phyloP scores from a whole-genome alignment of 257 asterid species.

The Solanum rostratum region DNA sequence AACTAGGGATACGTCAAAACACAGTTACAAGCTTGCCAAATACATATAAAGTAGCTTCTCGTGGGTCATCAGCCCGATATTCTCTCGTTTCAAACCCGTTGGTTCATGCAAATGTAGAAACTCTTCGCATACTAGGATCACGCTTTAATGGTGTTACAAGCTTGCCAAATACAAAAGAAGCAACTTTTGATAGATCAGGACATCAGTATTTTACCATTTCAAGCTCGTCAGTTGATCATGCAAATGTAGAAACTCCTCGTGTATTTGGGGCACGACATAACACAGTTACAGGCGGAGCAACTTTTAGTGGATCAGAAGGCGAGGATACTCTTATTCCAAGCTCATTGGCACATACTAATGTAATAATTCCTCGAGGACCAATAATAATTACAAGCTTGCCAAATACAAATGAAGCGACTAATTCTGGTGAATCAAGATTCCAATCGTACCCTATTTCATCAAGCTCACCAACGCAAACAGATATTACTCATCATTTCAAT shows the following conservation, averaged over 20 bases:
- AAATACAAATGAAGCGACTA: background rate
- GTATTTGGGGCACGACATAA: background rate
- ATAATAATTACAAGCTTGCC: background rate
- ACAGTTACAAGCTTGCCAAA: background rate
- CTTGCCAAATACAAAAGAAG: background rate
- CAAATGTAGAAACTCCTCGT: background rate
- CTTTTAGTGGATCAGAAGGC: background rate
- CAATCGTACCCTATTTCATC: background rate
- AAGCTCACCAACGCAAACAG: background rate
- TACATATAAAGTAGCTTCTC: background rate
- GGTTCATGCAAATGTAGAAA: background rate
- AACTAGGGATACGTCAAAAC: background rate
- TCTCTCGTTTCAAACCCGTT: background rate
- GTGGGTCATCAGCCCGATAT: background rate
- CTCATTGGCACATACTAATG: background rate
- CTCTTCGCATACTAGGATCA: background rate
- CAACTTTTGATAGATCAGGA: background rate
- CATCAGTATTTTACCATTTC: background rate
- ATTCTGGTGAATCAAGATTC: background rate
- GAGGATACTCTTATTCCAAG: background rate
- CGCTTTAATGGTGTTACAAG: background rate
- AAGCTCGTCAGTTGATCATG: background rate
- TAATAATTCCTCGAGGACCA: background rate
- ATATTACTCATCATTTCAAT: background rate
- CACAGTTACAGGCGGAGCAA: background rate